A percentile compares a stretch with the other conserved stretches of the same genome.
Evolutionary conservation across 768 basidiomycete genomes (phyloP).

Genomic region (Suillus subalutaceus): DNA sequence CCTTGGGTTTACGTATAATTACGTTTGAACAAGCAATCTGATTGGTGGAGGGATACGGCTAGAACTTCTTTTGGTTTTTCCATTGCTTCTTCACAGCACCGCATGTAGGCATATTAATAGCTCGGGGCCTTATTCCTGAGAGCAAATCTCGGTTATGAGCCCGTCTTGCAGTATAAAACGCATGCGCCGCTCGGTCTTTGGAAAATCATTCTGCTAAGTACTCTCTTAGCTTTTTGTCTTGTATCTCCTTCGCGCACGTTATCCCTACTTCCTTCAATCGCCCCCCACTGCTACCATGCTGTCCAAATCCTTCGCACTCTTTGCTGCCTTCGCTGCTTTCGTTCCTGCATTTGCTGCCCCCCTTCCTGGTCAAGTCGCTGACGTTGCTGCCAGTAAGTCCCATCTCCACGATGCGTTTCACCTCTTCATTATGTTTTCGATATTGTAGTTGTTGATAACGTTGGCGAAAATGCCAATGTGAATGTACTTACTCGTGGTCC

Average conservation of each 20-base stretch:
- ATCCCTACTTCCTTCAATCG: not conserved
- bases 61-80: not conserved
- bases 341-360: not conserved
- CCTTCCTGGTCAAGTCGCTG: fast-evolving
- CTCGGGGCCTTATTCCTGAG: not conserved
- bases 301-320: not conserved
- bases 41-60: not conserved
- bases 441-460: too few species aligned
- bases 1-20: not conserved
- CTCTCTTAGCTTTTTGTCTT: not conserved
- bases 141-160: not conserved
- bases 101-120: too few species aligned
- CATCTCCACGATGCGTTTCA: fast-evolving
- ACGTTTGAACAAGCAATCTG: not conserved
- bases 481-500: not conserved
- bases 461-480: too few species aligned
- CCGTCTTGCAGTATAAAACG: not conserved
- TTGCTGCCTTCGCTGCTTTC: not conserved
- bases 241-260: not conserved
- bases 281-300: slow-evolving; percentile 1
- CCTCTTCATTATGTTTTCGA: not conserved
- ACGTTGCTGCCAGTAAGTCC: not conserved
- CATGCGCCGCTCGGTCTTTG: not conserved
- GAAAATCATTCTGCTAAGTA: not conserved
- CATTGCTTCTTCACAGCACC: not conserved